A percentile compares a stretch with the other conserved stretches of the same genome.
phyloP scores from a whole-genome alignment of 139 green algal genomes.

The Nannochloris sp. region DNA sequence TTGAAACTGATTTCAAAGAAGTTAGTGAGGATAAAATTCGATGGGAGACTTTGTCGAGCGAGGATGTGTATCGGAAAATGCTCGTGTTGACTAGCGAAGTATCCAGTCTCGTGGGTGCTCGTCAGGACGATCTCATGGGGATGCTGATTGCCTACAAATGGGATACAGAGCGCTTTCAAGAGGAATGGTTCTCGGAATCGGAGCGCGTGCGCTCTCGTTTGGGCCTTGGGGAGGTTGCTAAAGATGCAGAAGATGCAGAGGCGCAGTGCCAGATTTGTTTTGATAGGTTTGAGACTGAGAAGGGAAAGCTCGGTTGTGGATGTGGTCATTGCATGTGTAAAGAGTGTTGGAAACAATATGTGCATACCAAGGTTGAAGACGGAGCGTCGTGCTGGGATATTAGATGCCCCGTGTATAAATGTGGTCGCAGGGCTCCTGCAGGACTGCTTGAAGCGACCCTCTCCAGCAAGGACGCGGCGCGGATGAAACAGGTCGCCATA shows the following conservation, averaged over 20 bases:
- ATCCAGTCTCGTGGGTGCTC: neutral
- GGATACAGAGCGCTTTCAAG: constrained; percentile 67
- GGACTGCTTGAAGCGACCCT: too few species aligned
- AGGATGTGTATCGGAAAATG: neutral
- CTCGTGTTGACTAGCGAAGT: neutral
- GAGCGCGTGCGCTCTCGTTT: constrained; percentile 54
- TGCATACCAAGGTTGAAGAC: constrained; percentile 33
- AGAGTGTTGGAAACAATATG: constrained; percentile 65
- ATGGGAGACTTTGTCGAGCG: neutral
- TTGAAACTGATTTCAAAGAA: too few species aligned
- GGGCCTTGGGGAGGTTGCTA: constrained; percentile 48
- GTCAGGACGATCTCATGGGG: neutral
- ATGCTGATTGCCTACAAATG: constrained; percentile 29
- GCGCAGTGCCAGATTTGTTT: constrained; percentile 86
- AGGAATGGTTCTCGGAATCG: constrained; percentile 85
- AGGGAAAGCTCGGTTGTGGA: constrained; percentile 40
- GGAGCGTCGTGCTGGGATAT: constrained; percentile 50
- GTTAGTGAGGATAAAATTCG: too few species aligned
- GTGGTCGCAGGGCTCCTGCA: constrained; percentile 28
- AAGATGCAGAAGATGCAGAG: neutral
- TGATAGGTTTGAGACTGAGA: constrained; percentile 40
- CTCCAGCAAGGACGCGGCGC: too few species aligned
- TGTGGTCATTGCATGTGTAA: constrained; percentile 70
- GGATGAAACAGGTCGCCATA: too few species aligned
- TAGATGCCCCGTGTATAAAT: constrained; percentile 56